Percentiles rank a stretch among this genome's conserved stretches.
phyloP scores from a whole-genome alignment of 1,139 yeast genomes.

The Meyerozyma sp. region DNA sequence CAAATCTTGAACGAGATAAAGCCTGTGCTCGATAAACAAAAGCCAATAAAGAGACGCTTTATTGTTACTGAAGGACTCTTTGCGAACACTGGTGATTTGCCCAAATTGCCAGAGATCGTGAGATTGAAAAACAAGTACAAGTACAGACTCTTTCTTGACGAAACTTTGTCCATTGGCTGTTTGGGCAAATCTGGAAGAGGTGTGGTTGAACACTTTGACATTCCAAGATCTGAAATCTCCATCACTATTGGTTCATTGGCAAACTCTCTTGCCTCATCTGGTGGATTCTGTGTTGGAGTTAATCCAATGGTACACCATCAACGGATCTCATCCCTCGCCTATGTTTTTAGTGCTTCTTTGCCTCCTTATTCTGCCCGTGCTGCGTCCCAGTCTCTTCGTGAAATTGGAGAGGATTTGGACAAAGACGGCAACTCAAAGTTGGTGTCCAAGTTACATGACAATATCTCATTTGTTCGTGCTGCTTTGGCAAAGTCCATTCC shows the following conservation, averaged over 20 bases:
- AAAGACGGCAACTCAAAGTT: conserved; percentile 28
- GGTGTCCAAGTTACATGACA: conserved; percentile 22
- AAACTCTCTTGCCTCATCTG: conserved; percentile 77
- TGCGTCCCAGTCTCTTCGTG: conserved; percentile 55
- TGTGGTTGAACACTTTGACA: conserved; percentile 60
- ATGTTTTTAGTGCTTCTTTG: conserved; percentile 89
- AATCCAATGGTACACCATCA: conserved; percentile 86
- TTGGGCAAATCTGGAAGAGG: conserved; percentile 88
- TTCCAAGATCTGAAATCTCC: conserved; percentile 67
- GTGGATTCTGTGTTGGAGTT: conserved; percentile 92
- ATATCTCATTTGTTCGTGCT: conserved; percentile 15
- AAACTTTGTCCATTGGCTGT: conserved; percentile 79
- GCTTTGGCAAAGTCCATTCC: conserved; percentile 11
- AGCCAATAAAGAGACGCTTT: conserved; percentile 79
- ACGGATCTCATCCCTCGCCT: conserved; percentile 83
- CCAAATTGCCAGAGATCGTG: conserved; percentile 63
- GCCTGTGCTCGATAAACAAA: conserved; percentile 58
- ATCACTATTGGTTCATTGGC: conserved; percentile 88
- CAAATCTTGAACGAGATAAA: conserved; percentile 57
- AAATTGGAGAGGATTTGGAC: conserved; percentile 28
- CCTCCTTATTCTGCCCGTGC: conserved; percentile 87
- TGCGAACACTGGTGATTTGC: conserved; percentile 76
- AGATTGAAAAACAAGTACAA: conserved; percentile 77
- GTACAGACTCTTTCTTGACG: conserved; percentile 83
- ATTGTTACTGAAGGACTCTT: conserved; percentile 89